Conservation (phyloP, 352 stramenopile genomes). For the Globisporangium takayamanum region DNA sequence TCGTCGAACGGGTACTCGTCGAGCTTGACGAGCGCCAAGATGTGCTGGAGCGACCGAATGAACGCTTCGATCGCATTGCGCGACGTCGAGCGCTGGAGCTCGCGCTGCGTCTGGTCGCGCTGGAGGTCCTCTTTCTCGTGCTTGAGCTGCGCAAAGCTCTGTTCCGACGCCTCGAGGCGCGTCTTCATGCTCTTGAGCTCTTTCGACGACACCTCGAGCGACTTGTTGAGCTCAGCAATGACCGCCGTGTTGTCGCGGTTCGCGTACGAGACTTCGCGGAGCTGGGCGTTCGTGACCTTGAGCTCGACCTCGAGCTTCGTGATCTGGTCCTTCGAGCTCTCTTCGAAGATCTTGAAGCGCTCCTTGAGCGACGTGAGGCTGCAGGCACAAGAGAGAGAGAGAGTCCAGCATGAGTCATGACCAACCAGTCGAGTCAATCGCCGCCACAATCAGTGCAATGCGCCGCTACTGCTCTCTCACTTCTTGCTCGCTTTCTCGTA, state of each 20-base stretch:
- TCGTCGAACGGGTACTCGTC: conserved; percentile 79
- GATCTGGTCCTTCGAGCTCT: conserved; percentile 71
- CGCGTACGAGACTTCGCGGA: conserved; percentile 69
- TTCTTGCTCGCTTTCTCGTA: conserved; percentile 71
- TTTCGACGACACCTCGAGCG: conserved; percentile 38
- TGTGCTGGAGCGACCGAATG: conserved; percentile 52
- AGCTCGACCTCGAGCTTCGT: conserved; percentile 79
- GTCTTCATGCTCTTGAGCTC: conserved; percentile 35
- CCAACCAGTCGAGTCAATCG: neutral
- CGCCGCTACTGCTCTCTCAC: conserved; percentile 19
- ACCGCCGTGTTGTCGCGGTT: conserved; percentile 63
- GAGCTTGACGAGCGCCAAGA: conserved; percentile 64
- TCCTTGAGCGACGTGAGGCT: conserved; percentile 61
- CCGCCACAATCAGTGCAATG: neutral
- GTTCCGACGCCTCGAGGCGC: conserved; percentile 31
- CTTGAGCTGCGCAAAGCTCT: conserved; percentile 32
- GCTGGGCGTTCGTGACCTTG: conserved; percentile 57
- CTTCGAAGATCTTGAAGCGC: conserved; percentile 73
- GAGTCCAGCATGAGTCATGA: neutral
- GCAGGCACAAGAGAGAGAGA: neutral
- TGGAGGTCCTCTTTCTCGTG: conserved; percentile 56
- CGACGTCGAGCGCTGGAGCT: conserved; percentile 47
- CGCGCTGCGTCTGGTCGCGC: conserved; percentile 46
- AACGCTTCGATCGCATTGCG: conserved; percentile 47
- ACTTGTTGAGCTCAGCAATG: conserved; percentile 57